Evolutionary conservation across 306 rosid genomes (phyloP).

Genomic region (Oemleria cerasiformis): DNA sequence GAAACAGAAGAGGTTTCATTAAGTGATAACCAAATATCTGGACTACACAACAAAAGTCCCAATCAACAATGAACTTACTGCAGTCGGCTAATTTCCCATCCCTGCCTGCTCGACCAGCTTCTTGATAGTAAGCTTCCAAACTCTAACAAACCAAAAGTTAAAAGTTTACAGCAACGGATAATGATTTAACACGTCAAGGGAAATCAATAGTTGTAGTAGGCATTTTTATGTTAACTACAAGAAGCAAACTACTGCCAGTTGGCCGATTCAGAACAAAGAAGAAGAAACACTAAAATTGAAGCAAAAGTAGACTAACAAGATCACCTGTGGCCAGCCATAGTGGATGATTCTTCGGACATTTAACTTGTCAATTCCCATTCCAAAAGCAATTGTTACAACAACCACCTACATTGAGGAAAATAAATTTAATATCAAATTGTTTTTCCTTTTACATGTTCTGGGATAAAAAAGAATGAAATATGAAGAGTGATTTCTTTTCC

Average conservation of each 20-base stretch:
- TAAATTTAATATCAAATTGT: background rate
- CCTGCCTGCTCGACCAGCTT: conserved; percentile 98
- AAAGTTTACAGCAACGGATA: conserved; percentile 1
- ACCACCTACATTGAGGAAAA: conserved; percentile 54
- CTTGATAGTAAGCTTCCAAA: conserved; percentile 95
- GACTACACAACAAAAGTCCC: background rate
- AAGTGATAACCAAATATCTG: background rate
- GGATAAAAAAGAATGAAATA: no score
- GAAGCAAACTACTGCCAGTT: background rate
- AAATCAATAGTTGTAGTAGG: background rate
- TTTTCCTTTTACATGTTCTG: no score
- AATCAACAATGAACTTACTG: conserved; percentile 46
- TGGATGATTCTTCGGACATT: conserved; percentile 92
- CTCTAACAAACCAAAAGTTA: conserved; percentile 52
- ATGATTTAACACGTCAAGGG: background rate
- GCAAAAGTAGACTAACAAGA: conserved; percentile 13
- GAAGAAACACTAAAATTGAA: conserved; percentile 10
- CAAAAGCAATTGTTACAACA: conserved; percentile 96
- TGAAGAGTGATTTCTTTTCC: no score
- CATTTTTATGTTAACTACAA: background rate
- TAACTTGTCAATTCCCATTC: conserved; percentile 95
- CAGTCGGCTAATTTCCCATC: conserved; percentile 90
- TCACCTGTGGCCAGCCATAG: conserved; percentile 99
- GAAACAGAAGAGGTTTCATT: conserved; percentile 5
- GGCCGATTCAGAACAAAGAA: background rate